These are phyloP conservation scores for Psilocybe cubensis DNA, from an alignment of 768 basidiomycete species.

Conservation along the genomic window DNA sequence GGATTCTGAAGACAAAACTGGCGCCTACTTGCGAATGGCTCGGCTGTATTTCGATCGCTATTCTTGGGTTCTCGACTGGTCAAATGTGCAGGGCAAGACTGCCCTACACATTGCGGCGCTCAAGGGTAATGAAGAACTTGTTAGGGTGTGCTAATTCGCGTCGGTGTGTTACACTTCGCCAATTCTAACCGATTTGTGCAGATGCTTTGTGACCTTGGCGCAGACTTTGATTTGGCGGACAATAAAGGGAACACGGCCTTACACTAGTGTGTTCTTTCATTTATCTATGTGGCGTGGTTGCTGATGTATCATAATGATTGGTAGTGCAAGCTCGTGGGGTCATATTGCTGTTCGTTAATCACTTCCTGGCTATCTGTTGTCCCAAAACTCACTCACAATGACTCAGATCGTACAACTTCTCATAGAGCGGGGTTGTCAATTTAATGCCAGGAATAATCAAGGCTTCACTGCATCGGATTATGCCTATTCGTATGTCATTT, in stretches of 20 bases:
- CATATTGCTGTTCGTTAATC: slow-evolving; percentile 67
- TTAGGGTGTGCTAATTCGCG: too few relatives aligned
- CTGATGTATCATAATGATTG: slow-evolving; percentile 12
- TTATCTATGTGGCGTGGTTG: neutral
- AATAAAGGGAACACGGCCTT: slow-evolving; percentile 91
- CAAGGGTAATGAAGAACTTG: slow-evolving; percentile 89
- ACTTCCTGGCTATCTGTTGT: slow-evolving; percentile 1
- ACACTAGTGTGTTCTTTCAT: slow-evolving; percentile 73
- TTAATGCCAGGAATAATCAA: slow-evolving; percentile 82
- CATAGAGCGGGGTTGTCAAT: slow-evolving; percentile 89
- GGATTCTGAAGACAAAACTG: slow-evolving; percentile 62
- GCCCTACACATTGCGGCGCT: slow-evolving; percentile 87
- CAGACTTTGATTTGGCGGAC: slow-evolving; percentile 89
- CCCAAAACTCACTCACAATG: neutral
- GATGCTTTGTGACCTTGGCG: slow-evolving; percentile 92
- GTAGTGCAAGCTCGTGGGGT: slow-evolving; percentile 87
- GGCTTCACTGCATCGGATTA: slow-evolving; percentile 94
- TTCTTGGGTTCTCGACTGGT: slow-evolving; percentile 89
- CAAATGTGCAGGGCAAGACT: slow-evolving; percentile 87
- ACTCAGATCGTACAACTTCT: slow-evolving; percentile 78
- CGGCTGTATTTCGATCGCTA: slow-evolving; percentile 86
- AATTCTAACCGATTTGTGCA: slow-evolving; percentile 33
- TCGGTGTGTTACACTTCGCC: slow-evolving; percentile 32
- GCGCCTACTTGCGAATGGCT: slow-evolving; percentile 85
- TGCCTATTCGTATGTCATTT: slow-evolving; percentile 77